These are phyloP conservation scores for Epichloe festucae DNA, from an alignment of 2,329 filamentous ascomycete species.

Conservation along the genomic window DNA sequence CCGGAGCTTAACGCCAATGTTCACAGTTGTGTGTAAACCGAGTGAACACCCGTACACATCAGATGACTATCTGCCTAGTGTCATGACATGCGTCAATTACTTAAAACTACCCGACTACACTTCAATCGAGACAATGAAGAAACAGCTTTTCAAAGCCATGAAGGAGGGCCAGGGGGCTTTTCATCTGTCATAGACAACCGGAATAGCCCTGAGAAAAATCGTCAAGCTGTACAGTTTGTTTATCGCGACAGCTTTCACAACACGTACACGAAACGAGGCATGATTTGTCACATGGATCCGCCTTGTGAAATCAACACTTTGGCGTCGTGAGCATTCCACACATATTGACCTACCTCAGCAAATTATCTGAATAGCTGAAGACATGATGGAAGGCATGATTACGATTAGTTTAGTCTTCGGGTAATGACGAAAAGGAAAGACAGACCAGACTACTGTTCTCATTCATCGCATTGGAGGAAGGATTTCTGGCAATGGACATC, in stretches of 20 bases:
- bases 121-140: constrained; percentile 59
- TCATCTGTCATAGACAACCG: constrained; percentile 58
- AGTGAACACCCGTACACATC: constrained; percentile 86
- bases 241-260: background rate
- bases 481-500: background rate
- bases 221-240: background rate
- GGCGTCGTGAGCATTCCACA: constrained; percentile 1
- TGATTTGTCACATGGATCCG: constrained; percentile 1
- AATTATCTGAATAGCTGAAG: constrained; percentile 12
- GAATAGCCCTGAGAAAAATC: background rate
- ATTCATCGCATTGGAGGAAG: background rate
- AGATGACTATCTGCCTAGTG: constrained; percentile 96
- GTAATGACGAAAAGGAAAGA: constrained; percentile 14
- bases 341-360: constrained; percentile 6
- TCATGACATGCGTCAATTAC: constrained; percentile 99
- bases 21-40: constrained; percentile 98
- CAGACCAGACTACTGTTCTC: constrained; percentile 4
- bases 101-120: constrained; percentile 95
- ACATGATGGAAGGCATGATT: constrained; percentile 10
- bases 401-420: background rate
- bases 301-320: background rate
- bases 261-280: background rate
- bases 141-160: constrained; percentile 73
- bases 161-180: constrained; percentile 91
- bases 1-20: constrained; percentile 93